These are phyloP conservation scores for Pythium myriotylum DNA, from an alignment of 352 stramenopile genomes.

Conservation along the genomic window DNA sequence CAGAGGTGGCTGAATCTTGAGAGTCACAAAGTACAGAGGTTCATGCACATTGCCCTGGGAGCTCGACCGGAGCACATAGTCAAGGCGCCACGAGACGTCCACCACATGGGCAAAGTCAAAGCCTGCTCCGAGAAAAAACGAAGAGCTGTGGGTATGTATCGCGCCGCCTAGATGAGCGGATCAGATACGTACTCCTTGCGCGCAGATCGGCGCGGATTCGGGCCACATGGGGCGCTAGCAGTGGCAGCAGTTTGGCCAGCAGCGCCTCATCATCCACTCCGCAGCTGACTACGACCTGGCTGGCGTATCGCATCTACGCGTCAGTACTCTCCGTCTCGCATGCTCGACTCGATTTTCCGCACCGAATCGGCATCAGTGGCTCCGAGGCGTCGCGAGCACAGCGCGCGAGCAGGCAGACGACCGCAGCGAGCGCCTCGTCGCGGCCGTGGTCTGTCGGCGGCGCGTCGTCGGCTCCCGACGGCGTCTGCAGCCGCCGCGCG, in stretches of 20 bases:
- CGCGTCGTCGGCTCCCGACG: slow-evolving; percentile 11
- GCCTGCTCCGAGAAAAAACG: slow-evolving; percentile 34
- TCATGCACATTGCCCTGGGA: slow-evolving; percentile 55
- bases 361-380: slow-evolving; percentile 3
- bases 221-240: slow-evolving; percentile 16
- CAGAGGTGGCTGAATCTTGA: slow-evolving; percentile 57
- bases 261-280: slow-evolving; percentile 25
- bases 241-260: slow-evolving; percentile 15
- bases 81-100: slow-evolving; percentile 68
- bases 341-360: no score
- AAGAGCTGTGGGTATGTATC: background rate
- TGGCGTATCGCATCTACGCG: slow-evolving; percentile 5
- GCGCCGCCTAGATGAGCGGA: no score
- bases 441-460: background rate
- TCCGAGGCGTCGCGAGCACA: slow-evolving; percentile 18
- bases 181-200: slow-evolving; percentile 21
- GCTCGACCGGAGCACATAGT: slow-evolving; percentile 69
- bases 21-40: slow-evolving; percentile 64
- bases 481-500: background rate
- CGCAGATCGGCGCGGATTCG: slow-evolving; percentile 19
- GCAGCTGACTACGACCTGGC: slow-evolving; percentile 10
- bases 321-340: no score
- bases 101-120: slow-evolving; percentile 80
- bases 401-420: slow-evolving; percentile 18
- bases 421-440: slow-evolving; percentile 15